These are phyloP conservation scores for Lagerstroemia speciosa DNA, from an alignment of 345 rosid species.

Conservation along the genomic window DNA sequence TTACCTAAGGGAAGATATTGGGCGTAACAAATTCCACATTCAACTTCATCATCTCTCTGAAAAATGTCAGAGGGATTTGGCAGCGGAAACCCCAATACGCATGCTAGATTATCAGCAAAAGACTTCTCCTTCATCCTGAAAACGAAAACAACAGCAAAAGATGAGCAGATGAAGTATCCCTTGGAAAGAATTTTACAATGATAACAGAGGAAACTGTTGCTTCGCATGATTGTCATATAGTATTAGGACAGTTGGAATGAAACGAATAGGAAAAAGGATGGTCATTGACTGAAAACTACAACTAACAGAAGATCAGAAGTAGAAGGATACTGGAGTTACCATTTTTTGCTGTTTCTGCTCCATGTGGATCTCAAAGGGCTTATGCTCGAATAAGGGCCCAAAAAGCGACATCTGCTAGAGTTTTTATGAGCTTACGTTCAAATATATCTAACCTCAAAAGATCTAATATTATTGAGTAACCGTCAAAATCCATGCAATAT, in stretches of 20 bases:
- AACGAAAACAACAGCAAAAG: constrained; percentile 5
- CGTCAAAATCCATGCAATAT: too few species aligned
- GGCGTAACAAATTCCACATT: constrained; percentile 81
- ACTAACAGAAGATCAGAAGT: background rate
- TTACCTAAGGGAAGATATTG: constrained; percentile 67
- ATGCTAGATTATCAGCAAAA: constrained; percentile 45
- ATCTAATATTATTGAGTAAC: too few species aligned
- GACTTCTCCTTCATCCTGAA: constrained; percentile 47
- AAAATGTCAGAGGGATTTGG: constrained; percentile 31
- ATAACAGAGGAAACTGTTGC: background rate
- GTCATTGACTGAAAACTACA: background rate
- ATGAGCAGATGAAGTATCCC: background rate
- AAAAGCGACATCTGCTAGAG: constrained; percentile 50
- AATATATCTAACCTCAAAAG: background rate
- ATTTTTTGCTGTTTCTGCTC: constrained; percentile 50
- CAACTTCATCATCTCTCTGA: constrained; percentile 36
- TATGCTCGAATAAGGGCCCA: constrained; percentile 33
- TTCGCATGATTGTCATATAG: background rate
- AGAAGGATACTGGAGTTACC: constrained; percentile 21
- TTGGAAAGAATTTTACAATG: background rate
- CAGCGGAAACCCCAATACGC: constrained; percentile 38
- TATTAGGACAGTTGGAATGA: background rate
- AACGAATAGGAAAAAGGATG: background rate
- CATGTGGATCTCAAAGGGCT: constrained; percentile 39
- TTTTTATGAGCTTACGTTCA: constrained; percentile 12